These are phyloP conservation scores for Erysimum cheiri DNA, from an alignment of 441 rosid species.

Conservation along the genomic window DNA sequence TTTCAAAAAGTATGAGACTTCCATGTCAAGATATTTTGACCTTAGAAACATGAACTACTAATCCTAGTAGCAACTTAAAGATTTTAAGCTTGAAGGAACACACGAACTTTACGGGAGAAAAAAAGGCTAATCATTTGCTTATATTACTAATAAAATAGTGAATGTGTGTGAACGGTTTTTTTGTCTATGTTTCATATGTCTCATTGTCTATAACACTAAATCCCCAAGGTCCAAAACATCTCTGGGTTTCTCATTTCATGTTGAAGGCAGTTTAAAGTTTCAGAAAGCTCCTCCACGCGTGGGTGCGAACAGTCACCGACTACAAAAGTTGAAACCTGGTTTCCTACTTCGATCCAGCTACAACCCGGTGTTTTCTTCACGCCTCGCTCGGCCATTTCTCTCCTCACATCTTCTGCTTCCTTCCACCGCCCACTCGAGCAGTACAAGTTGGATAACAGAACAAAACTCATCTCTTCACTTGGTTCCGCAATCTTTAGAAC, in stretches of 20 bases:
- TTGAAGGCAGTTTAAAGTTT: slow-evolving; percentile 46
- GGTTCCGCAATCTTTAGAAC: slow-evolving; percentile 49
- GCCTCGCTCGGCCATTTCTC: slow-evolving; percentile 62
- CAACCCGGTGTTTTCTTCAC: slow-evolving; percentile 74
- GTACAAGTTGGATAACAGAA: slow-evolving; percentile 68
- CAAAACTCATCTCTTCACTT: slow-evolving; percentile 62
- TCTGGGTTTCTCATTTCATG: slow-evolving; percentile 52
- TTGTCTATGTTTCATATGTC: neutral
- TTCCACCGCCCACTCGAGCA: slow-evolving; percentile 68
- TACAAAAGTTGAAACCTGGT: slow-evolving; percentile 53
- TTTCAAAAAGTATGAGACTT: neutral
- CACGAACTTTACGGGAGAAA: neutral
- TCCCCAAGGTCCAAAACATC: slow-evolving; percentile 1
- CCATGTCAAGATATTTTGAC: neutral
- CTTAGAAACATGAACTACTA: slow-evolving; percentile 5
- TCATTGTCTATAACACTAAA: slow-evolving; percentile 26
- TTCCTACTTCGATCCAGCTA: slow-evolving; percentile 82
- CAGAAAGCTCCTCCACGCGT: slow-evolving; percentile 43
- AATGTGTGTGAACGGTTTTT: neutral
- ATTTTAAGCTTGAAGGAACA: neutral
- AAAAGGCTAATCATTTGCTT: slow-evolving; percentile 6
- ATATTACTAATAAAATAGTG: slow-evolving; percentile 2
- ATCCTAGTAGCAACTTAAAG: neutral
- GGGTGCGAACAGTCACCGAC: slow-evolving; percentile 53
- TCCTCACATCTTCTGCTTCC: slow-evolving; percentile 73